Evolutionary conservation across 768 basidiomycete species (phyloP).

Genomic region (Suillus lakei): DNA sequence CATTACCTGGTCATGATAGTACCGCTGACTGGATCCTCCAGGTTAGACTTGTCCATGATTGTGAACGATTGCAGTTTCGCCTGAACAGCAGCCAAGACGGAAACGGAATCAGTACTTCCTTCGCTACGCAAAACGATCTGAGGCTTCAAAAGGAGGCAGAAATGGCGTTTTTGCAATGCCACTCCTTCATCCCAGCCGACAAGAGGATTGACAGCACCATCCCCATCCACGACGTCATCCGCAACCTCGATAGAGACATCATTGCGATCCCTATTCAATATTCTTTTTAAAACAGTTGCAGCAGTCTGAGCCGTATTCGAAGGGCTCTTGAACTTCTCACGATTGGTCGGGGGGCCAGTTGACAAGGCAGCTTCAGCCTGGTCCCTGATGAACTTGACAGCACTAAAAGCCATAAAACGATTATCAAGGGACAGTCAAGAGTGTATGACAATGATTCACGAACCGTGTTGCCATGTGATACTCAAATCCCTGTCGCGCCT

Average conservation of each 20-base stretch:
- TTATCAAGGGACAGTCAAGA: conserved; percentile 10
- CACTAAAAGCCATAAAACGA: conserved; percentile 44
- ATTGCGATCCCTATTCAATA: conserved; percentile 58
- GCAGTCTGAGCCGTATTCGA: conserved; percentile 64
- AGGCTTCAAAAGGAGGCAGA: conserved; percentile 88
- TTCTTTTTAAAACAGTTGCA: conserved; percentile 66
- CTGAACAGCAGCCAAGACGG: conserved; percentile 79
- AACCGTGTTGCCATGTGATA: conserved; percentile 89
- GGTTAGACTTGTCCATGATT: conserved; percentile 79
- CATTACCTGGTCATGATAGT: conserved; percentile 83
- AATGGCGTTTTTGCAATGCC: conserved; percentile 70
- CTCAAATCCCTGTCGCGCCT: conserved; percentile 76
- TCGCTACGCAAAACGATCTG: conserved; percentile 80
- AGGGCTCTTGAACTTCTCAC: conserved; percentile 35
- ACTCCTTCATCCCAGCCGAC: conserved; percentile 77
- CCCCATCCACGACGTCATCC: conserved; percentile 32
- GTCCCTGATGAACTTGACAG: conserved; percentile 87
- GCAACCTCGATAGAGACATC: conserved; percentile 48
- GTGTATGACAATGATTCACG: conserved; percentile 25
- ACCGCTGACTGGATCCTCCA: conserved; percentile 84
- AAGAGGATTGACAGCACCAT: conserved; percentile 57
- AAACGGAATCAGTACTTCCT: conserved; percentile 47
- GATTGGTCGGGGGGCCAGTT: conserved; percentile 20
- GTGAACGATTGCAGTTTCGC: conserved; percentile 78
- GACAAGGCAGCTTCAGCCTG: conserved; percentile 58